Evolutionary conservation across 768 basidiomycete species (phyloP).

Genomic region (Mrakia gelida): DNA sequence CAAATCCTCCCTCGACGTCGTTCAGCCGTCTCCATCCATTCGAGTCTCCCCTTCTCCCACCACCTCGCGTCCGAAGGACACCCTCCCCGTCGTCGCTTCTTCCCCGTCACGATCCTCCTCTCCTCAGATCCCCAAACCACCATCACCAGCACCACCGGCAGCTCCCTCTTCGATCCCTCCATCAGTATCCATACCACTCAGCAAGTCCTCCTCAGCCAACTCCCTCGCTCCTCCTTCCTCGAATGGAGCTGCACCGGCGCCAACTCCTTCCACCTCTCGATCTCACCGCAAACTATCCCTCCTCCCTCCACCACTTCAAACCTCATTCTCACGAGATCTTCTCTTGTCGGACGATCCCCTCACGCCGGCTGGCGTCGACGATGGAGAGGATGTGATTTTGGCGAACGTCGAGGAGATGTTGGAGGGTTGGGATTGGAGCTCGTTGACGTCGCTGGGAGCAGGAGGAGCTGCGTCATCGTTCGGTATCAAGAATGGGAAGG

Average conservation of each 20-base stretch:
- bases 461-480: conserved; percentile 47
- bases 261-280: conserved; percentile 17
- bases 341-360: conserved; percentile 62
- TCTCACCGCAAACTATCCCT: conserved; percentile 52
- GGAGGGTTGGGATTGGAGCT: conserved; percentile 91
- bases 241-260: neutral
- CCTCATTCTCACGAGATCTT: conserved; percentile 44
- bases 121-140: neutral
- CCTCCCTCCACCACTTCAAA: conserved; percentile 41
- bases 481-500: conserved; percentile 56
- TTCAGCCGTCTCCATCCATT: conserved; percentile 15
- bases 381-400: conserved; percentile 63
- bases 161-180: neutral
- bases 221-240: conserved; percentile 27
- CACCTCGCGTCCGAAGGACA: neutral
- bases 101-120: neutral
- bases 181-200: conserved; percentile 34
- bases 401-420: conserved; percentile 96
- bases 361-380: conserved; percentile 51
- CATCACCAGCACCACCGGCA: neutral
- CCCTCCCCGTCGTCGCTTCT: neutral
- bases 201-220: conserved; percentile 19
- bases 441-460: conserved; percentile 49
- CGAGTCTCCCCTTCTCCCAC: conserved; percentile 16
- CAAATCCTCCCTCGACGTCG: neutral